Percentiles rank a stretch among this genome's conserved stretches.
These are phyloP conservation scores for Eimeria acervulina DNA, from an alignment of 169 alveolate species.

Conservation along the genomic window DNA sequence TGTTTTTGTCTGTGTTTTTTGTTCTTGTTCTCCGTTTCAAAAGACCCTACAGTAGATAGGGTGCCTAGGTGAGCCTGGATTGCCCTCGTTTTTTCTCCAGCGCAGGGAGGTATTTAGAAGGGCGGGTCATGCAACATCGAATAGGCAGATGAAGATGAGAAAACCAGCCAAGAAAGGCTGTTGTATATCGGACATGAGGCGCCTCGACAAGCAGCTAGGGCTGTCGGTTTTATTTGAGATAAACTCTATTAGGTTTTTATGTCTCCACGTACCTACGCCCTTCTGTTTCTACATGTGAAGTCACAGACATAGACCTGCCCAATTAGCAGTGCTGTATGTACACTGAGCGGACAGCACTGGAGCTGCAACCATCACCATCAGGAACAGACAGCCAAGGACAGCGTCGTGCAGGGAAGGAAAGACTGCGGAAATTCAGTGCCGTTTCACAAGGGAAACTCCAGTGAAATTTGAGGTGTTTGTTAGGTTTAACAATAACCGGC, in stretches of 20 bases:
- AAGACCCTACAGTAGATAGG: background rate
- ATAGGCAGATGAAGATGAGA: background rate
- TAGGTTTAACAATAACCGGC: no score
- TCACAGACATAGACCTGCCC: background rate
- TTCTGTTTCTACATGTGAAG: background rate
- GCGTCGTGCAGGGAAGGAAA: background rate
- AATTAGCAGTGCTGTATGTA: background rate
- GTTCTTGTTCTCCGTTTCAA: background rate
- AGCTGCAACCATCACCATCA: background rate
- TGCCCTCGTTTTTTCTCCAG: background rate
- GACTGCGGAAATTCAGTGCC: background rate
- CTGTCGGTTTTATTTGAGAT: background rate
- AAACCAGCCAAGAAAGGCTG: background rate
- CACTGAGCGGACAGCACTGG: background rate
- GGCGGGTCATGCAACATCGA: background rate
- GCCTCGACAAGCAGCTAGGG: background rate
- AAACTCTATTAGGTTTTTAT: background rate
- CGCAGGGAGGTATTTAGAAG: background rate
- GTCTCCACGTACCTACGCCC: background rate
- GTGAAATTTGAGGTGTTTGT: no score
- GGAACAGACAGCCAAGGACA: background rate
- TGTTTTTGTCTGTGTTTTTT: background rate
- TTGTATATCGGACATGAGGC: background rate
- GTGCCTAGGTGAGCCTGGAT: background rate
- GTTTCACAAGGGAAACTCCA: no score